Percentiles rank a stretch among this genome's conserved stretches.
These are phyloP conservation scores for Fistulinella staudtii DNA, from an alignment of 1,284 basidiomycete genomes.

Conservation along the genomic window DNA sequence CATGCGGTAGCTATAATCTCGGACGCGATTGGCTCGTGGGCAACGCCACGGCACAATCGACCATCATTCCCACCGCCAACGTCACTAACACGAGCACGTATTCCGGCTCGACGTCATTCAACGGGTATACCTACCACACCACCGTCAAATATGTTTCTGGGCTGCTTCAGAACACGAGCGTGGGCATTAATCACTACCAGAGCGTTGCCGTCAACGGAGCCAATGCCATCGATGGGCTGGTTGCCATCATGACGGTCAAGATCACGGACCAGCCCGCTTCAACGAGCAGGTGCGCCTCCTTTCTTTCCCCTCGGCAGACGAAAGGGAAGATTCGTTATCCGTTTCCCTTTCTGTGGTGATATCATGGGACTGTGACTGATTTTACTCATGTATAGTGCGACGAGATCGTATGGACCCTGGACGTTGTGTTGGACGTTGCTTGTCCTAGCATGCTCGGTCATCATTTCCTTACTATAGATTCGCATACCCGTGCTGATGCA, in stretches of 20 bases:
- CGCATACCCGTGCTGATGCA: not conserved
- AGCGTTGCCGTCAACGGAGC: slow-evolving; percentile 56
- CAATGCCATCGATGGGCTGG: slow-evolving; percentile 79
- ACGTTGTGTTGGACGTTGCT: slow-evolving; percentile 15
- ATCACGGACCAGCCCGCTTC: slow-evolving; percentile 46
- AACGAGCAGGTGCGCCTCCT: slow-evolving; percentile 17
- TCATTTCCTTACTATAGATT: slow-evolving; percentile 14
- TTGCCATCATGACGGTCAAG: slow-evolving; percentile 77
- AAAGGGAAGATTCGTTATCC: not conserved
- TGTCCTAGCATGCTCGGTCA: slow-evolving; percentile 9
- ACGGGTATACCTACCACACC: slow-evolving; percentile 69
- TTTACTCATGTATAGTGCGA: slow-evolving; percentile 15
- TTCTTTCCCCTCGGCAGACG: not conserved
- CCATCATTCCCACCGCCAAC: slow-evolving; percentile 45
- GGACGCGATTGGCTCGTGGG: slow-evolving; percentile 79
- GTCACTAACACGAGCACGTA: slow-evolving; percentile 55
- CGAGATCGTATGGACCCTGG: slow-evolving; percentile 8
- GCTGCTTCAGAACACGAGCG: slow-evolving; percentile 61
- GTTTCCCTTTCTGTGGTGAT: not conserved
- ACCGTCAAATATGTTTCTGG: slow-evolving; percentile 66
- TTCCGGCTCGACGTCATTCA: slow-evolving; percentile 52
- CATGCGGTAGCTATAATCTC: slow-evolving; percentile 47
- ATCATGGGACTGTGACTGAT: slow-evolving; percentile 4
- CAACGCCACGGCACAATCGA: slow-evolving; percentile 61
- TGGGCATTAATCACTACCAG: slow-evolving; percentile 75